Base-by-base conservation (phyloP, 805 yeast genomes). In the Schizosaccharomyces japonicus region DNA sequence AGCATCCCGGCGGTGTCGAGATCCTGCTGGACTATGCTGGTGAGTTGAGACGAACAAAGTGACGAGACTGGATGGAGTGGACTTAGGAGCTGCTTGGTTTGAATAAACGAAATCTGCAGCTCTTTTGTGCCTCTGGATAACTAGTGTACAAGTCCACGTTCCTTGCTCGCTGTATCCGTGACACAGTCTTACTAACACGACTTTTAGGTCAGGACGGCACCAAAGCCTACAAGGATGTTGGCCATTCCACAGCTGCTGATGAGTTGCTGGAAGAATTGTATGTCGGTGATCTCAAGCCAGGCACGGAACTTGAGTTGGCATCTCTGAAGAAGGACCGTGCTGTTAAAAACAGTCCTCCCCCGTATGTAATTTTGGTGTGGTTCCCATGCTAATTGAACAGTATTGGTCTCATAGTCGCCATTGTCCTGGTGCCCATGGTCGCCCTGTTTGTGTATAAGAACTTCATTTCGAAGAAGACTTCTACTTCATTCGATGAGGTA, bases 221-320 rank as follows among this genome's bases (percentile, higher is more conserved):
- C 11, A 64, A 60, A 45, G 72, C 76, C 23, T 76, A 75, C 53
- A 76, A 73, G 54, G 94, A 83, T 58, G 85, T 90, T 60, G 99
- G 99, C 31, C 99, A 90, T 66, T 83, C 96, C 31, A 95, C 85
- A 52, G 95, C 85, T 55, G 96, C 99, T 36, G 75, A 76, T 55
- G 90, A 78, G 56, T 68, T 78, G 55, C 67, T 90, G 57, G 68
- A 65, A 42, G 74, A 71, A 36, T 66, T 83, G 58, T 67, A 71
- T 54, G 71, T 90, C 50, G 98, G 98, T 54, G 76, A 71, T 48
- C 69, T 87, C 47, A 85, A 84, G 58, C 80, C 64, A 21, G 53
- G 52, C 29, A 21, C 42, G 5, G 42, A 36, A 23, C 27, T 19
- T 13, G 23, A n/a, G 8, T n/a, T 36, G 7, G 4, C 13, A 8